phyloP scores from a whole-genome alignment of 2,329 filamentous ascomycete species.

The Hawksworthiomyces lignivorus region DNA sequence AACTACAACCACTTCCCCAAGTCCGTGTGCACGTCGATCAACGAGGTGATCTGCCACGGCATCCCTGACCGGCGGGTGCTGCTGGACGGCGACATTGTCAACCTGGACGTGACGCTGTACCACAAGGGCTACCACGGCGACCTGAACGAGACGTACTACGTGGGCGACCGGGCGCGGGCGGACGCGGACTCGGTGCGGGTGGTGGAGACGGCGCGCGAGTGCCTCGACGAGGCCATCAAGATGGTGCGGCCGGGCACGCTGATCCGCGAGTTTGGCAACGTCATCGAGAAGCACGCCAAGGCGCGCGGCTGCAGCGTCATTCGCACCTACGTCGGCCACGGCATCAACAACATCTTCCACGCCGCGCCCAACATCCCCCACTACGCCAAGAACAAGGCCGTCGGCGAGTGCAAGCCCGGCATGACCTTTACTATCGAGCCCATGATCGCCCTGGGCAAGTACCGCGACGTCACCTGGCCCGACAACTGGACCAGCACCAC shows the following conservation, averaged over 20 bases:
- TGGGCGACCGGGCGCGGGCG: constrained; percentile 77
- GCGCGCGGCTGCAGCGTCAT: constrained; percentile 79
- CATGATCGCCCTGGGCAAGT: constrained; percentile 90
- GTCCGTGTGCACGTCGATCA: constrained; percentile 91
- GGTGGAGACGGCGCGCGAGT: constrained; percentile 79
- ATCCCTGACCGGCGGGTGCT: constrained; percentile 88
- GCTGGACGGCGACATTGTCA: constrained; percentile 89
- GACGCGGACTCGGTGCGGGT: constrained; percentile 84
- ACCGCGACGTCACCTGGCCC: constrained; percentile 92
- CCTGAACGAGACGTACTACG: constrained; percentile 97
- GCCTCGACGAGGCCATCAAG: constrained; percentile 82
- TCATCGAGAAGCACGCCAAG: constrained; percentile 94
- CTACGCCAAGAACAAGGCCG: constrained; percentile 97
- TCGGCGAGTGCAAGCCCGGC: constrained; percentile 85
- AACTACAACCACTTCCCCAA: constrained; percentile 98
- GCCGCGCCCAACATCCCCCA: constrained; percentile 90
- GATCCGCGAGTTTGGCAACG: constrained; percentile 87
- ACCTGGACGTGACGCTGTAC: constrained; percentile 92
- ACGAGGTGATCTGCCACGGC: constrained; percentile 98
- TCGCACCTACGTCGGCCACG: constrained; percentile 92
- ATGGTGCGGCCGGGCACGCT: constrained; percentile 87
- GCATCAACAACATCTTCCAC: constrained; percentile 91
- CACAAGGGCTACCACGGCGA: constrained; percentile 94
- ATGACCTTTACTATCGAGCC: constrained; percentile 99
- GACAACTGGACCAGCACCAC: constrained; percentile 98